Conservation (phyloP, 1,139 yeast species). For the Pichia sp. region DNA sequence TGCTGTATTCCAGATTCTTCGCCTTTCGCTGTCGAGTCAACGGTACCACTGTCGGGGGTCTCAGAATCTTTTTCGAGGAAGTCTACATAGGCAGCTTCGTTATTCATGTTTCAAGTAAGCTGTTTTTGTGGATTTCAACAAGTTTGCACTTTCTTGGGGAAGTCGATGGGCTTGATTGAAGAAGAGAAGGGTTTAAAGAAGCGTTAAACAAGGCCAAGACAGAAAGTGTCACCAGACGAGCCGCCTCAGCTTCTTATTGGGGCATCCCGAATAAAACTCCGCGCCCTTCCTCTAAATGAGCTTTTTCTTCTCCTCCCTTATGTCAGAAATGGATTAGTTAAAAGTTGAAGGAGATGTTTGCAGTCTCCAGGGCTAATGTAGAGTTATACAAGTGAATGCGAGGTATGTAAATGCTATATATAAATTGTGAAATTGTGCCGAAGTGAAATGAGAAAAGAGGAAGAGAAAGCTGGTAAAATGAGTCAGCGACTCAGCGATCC, state of each 20-base stretch:
- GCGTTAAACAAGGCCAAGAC: too few species aligned
- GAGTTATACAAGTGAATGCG: too few species aligned
- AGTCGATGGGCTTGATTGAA: too few species aligned
- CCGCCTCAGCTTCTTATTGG: background rate
- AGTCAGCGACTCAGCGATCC: background rate
- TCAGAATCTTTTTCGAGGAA: background rate
- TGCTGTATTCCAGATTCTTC: background rate
- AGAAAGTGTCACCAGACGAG: background rate
- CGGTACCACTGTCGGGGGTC: background rate
- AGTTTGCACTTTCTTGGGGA: too few species aligned
- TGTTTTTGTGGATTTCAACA: too few species aligned
- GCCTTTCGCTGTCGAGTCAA: background rate
- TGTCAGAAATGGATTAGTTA: too few species aligned
- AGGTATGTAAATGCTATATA: too few species aligned
- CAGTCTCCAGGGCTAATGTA: too few species aligned
- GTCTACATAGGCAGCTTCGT: slow-evolving; percentile 2
- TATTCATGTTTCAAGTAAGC: background rate
- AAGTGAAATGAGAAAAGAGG: background rate
- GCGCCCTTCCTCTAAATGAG: background rate
- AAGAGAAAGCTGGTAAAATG: background rate
- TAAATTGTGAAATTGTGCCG: too few species aligned
- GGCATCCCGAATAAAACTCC: background rate
- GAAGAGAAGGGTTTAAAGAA: too few species aligned
- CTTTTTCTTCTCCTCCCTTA: background rate
- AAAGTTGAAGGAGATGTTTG: too few species aligned